Percentiles rank a stretch among this genome's conserved stretches.
These are phyloP conservation scores for Blastomyces emzantsi DNA, from an alignment of 2,329 filamentous ascomycete genomes.

Conservation along the genomic window DNA sequence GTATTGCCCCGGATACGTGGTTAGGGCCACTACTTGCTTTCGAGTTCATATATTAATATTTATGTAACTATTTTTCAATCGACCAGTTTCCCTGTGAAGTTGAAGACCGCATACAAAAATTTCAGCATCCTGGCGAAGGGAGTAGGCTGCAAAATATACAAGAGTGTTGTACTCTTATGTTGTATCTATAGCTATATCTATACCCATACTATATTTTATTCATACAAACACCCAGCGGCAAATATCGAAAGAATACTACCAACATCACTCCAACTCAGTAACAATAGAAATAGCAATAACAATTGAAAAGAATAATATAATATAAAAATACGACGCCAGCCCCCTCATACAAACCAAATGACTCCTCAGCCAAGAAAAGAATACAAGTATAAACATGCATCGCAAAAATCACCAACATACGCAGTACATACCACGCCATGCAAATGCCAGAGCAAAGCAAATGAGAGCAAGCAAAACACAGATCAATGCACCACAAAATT, in stretches of 20 bases:
- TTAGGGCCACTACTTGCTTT: too few relatives aligned
- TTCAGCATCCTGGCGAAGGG: too few relatives aligned
- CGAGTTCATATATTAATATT: too few relatives aligned
- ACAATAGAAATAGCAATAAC: neutral
- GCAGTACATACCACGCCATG: neutral
- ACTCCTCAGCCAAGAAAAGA: neutral
- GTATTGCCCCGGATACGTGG: too few relatives aligned
- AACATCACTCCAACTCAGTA: neutral
- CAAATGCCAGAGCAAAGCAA: neutral
- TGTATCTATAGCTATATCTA: neutral
- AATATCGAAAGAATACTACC: neutral
- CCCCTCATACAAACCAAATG: neutral
- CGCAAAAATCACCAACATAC: neutral
- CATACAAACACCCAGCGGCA: neutral
- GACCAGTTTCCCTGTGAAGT: too few relatives aligned
- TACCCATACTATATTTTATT: neutral
- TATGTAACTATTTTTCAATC: too few relatives aligned
- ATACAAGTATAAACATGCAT: neutral
- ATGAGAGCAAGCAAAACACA: neutral
- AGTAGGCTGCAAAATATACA: too few relatives aligned
- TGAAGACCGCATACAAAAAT: too few relatives aligned
- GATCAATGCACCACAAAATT: constrained; percentile 8
- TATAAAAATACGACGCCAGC: neutral
- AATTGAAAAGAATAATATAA: neutral
- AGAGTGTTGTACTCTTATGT: neutral